phyloP scores from a whole-genome alignment of 108 stramenopile genomes.

The Skeletonema potamos region DNA sequence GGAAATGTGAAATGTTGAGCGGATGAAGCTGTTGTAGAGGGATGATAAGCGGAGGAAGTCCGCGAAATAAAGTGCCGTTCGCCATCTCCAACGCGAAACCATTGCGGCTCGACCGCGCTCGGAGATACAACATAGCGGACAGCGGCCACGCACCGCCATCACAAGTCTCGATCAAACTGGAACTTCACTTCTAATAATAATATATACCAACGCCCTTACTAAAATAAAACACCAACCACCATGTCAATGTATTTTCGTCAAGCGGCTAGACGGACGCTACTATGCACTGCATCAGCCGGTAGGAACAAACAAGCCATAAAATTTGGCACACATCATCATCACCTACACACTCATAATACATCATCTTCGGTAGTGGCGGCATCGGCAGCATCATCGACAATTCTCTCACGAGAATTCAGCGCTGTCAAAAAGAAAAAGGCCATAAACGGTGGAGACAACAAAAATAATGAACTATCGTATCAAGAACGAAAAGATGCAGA shows the following conservation, averaged over 20 bases:
- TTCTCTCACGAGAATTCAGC: slow-evolving; percentile 8
- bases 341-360: not conserved
- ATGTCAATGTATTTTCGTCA: slow-evolving; percentile 7
- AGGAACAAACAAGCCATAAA: slow-evolving; percentile 4
- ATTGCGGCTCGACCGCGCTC: no score
- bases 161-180: no score
- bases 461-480: slow-evolving; percentile 9
- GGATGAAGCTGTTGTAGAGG: no score
- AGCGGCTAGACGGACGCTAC: slow-evolving; percentile 10
- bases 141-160: no score
- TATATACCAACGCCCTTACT: no score
- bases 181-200: no score
- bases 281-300: not conserved
- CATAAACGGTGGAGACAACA: not conserved
- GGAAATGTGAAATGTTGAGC: no score
- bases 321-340: not conserved
- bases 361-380: no score
- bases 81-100: no score
- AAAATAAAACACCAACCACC: not conserved
- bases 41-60: no score
- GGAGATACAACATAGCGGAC: no score
- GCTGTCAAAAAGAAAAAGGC: slow-evolving; percentile 1
- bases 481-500: slow-evolving; percentile 37
- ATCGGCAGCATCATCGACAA: not conserved
- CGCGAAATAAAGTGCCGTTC: no score